These are phyloP conservation scores for Acanthamoeba sp. DNA, from an alignment of 208 protist species.

Conservation along the genomic window DNA sequence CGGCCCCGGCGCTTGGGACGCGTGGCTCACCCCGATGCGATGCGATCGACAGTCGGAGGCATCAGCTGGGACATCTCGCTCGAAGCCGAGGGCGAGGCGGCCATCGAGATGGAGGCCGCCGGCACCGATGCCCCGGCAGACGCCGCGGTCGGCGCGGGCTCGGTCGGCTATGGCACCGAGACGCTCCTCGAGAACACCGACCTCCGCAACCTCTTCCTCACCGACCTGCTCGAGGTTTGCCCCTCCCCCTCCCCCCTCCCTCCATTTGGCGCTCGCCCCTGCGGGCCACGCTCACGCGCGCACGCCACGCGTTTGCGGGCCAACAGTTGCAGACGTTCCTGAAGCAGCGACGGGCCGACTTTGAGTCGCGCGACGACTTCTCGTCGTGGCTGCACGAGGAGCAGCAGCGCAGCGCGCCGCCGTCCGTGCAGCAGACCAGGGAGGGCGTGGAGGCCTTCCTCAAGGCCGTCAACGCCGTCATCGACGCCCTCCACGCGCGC, in stretches of 20 bases:
- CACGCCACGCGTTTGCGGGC: background rate
- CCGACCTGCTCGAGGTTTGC: conserved; percentile 16
- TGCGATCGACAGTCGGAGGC: background rate
- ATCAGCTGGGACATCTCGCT: conserved; percentile 54
- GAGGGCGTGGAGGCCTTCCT: background rate
- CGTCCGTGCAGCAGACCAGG: background rate
- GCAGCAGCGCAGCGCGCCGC: background rate
- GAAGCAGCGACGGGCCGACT: background rate
- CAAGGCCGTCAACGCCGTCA: conserved; percentile 2
- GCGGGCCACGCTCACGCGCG: no score
- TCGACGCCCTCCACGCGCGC: background rate
- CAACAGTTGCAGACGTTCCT: conserved; percentile 36
- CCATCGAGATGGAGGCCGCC: conserved; percentile 13
- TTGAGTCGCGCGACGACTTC: background rate
- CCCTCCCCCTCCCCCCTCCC: no score
- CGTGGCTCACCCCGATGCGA: no score
- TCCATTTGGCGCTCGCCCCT: no score
- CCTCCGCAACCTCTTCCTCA: conserved; percentile 11
- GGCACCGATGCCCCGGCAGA: background rate
- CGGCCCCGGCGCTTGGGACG: no score
- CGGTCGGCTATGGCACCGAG: background rate
- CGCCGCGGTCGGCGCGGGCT: background rate
- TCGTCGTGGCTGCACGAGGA: background rate
- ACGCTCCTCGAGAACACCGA: conserved; percentile 39
- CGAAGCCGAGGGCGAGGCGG: conserved; percentile 1